phyloP scores from a whole-genome alignment of 305 asterid species.

The Ilex paraguariensis region DNA sequence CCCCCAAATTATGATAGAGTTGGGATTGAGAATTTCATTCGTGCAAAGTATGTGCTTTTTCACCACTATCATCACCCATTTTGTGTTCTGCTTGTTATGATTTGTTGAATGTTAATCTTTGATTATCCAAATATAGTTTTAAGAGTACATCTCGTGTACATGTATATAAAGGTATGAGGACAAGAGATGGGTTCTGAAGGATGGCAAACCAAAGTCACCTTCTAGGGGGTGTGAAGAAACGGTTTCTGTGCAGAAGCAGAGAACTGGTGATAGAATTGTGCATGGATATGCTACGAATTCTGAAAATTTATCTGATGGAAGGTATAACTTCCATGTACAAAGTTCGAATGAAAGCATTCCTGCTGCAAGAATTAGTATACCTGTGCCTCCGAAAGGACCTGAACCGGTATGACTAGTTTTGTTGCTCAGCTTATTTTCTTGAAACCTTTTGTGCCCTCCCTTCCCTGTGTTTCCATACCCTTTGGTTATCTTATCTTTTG shows the following conservation, averaged over 20 bases:
- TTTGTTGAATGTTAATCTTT: slow-evolving; percentile 2
- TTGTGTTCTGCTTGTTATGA: no score
- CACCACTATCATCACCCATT: neutral
- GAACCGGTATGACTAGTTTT: slow-evolving; percentile 52
- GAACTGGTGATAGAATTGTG: slow-evolving; percentile 58
- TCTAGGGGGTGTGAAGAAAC: slow-evolving; percentile 55
- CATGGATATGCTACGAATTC: slow-evolving; percentile 43
- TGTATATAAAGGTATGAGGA: slow-evolving; percentile 75
- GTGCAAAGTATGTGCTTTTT: slow-evolving; percentile 59
- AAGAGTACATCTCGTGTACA: slow-evolving; percentile 10
- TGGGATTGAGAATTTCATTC: slow-evolving; percentile 98
- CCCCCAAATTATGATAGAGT: slow-evolving; percentile 99
- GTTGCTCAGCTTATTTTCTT: slow-evolving; percentile 2
- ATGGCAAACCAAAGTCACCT: slow-evolving; percentile 63
- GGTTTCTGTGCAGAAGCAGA: slow-evolving; percentile 56
- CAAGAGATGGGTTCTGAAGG: slow-evolving; percentile 89
- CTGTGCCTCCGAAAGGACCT: slow-evolving; percentile 72
- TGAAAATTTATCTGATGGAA: slow-evolving; percentile 46
- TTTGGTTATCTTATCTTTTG: no score
- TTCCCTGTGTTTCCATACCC: neutral
- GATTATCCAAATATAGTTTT: slow-evolving; percentile 17
- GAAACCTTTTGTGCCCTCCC: neutral
- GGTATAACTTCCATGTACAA: slow-evolving; percentile 41
- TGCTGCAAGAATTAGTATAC: slow-evolving; percentile 52
- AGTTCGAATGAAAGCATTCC: slow-evolving; percentile 42